A percentile compares a stretch with the other conserved stretches of the same genome.
These are phyloP conservation scores for Arthrinium puccinioides DNA, from an alignment of 2,329 filamentous ascomycete species.

Conservation along the genomic window DNA sequence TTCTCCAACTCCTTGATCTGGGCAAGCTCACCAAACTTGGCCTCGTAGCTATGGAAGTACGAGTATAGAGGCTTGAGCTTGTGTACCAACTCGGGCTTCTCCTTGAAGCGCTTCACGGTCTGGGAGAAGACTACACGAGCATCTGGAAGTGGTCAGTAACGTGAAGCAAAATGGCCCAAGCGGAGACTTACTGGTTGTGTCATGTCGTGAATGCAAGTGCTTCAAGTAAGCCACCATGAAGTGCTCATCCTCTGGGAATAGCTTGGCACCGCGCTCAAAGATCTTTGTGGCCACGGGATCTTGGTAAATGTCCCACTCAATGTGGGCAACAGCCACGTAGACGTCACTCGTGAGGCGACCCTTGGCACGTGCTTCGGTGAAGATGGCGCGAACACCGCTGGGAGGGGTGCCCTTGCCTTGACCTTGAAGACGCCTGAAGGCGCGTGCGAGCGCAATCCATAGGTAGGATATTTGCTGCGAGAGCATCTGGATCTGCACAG, in stretches of 20 bases:
- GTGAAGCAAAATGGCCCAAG: constrained; percentile 12
- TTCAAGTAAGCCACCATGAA: constrained; percentile 96
- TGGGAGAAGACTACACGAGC: constrained; percentile 95
- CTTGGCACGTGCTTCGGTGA: constrained; percentile 78
- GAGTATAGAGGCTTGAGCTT: constrained; percentile 81
- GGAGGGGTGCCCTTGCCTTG: constrained; percentile 57
- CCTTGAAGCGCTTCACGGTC: constrained; percentile 72
- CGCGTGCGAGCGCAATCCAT: constrained; percentile 91
- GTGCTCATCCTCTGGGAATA: constrained; percentile 88
- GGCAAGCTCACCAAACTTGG: constrained; percentile 83
- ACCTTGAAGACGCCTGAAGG: constrained; percentile 90
- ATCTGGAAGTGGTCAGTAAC: constrained; percentile 44
- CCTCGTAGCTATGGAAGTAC: constrained; percentile 94
- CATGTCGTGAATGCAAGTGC: constrained; percentile 85
- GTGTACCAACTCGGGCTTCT: constrained; percentile 64
- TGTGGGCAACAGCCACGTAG: constrained; percentile 85
- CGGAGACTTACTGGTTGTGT: constrained; percentile 73
- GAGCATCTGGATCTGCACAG: constrained; percentile 65
- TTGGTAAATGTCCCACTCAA: constrained; percentile 95
- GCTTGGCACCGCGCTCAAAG: constrained; percentile 84
- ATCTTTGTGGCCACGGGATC: constrained; percentile 90
- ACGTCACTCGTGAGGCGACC: constrained; percentile 90
- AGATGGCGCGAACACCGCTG: constrained; percentile 75
- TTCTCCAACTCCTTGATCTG: constrained; percentile 88
- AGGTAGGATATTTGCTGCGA: constrained; percentile 84